phyloP scores from a whole-genome alignment of 2,329 filamentous ascomycete genomes.

The Metarhizium guizhouense region DNA sequence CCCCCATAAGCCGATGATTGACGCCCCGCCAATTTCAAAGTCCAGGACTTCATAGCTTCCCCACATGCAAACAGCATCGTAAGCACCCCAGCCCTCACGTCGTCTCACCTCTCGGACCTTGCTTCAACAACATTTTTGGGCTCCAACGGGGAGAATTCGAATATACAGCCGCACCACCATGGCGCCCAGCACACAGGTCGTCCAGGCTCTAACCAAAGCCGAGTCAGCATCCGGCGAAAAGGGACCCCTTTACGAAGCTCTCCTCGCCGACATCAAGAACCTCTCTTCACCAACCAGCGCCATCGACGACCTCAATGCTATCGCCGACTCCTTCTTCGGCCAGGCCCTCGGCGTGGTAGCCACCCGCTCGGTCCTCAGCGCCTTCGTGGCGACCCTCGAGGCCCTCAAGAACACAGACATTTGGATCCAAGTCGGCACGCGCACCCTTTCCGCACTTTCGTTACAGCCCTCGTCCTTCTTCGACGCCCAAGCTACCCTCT shows the following conservation, averaged over 20 bases:
- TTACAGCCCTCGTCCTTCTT: constrained; percentile 60
- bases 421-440: constrained; percentile 67
- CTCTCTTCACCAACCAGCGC: constrained; percentile 30
- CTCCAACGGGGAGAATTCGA: background rate
- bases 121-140: background rate
- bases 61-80: background rate
- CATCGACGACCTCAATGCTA: constrained; percentile 53
- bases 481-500: constrained; percentile 73
- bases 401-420: constrained; percentile 51
- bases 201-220: constrained; percentile 33
- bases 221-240: constrained; percentile 30
- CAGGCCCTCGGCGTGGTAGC: constrained; percentile 69
- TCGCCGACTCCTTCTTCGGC: constrained; percentile 57
- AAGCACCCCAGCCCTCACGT: too few relatives aligned
- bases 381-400: constrained; percentile 56
- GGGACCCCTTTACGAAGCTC: constrained; percentile 34
- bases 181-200: constrained; percentile 31
- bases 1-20: too few relatives aligned
- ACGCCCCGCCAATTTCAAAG: background rate
- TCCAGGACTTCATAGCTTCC: too few relatives aligned
- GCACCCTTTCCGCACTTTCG: constrained; percentile 59
- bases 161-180: constrained; percentile 15
- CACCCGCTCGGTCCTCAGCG: constrained; percentile 59
- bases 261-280: constrained; percentile 34
- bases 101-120: too few relatives aligned